Evolutionary conservation across 1,284 basidiomycete species (phyloP), one percentile per base, ranked within the genome.

Genomic region (Boletellus sp.): DNA sequence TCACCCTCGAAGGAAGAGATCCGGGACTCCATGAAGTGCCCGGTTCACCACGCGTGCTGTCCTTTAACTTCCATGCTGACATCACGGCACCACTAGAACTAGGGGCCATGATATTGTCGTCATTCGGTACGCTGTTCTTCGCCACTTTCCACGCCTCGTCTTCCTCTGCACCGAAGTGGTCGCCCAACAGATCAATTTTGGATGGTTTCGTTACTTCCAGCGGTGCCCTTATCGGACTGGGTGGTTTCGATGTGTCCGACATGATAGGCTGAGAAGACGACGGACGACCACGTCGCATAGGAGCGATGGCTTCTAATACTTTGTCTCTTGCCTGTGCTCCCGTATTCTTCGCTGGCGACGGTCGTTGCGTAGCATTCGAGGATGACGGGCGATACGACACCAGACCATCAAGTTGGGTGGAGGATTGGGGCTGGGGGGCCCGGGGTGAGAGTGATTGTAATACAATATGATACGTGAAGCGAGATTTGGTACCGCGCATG

Each of bases 401-500:
- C 62, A 77, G 56, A 65, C 73, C 55, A 60, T 78, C 53, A 18
- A 67, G 52, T 44, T 58, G 48, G 36, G 58, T 42, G 7, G 60
- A 16, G 28, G 60, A 53, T 47, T 67, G 62, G 49, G 66, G 63
- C 46, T 67, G 62, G 49, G 66, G 64, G 19, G 62, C 59, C 40
- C 74, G 73, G 18, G 77, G 73, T 51, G 71, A 77, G 49, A 76
- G 73, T 6, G 77, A 77, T n/a, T 72, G 73, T 2, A 71, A 58
- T 40, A 78, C 76, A 36, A 83, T 70, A 48, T 67, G 74, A 60
- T 95, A 94, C 38, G 83, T 75, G 62, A 87, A 88, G 38, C 80
- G 79, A 6, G 92, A 91, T 64, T 83, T 86, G 1, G 92, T 92
- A 13, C 91, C 91, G 33, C 91, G 86, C 63, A 94, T 80, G 21